Evolutionary conservation across 306 rosid genomes (phyloP), one percentile per base, ranked within the genome.

Genomic region (Quercus robur): DNA sequence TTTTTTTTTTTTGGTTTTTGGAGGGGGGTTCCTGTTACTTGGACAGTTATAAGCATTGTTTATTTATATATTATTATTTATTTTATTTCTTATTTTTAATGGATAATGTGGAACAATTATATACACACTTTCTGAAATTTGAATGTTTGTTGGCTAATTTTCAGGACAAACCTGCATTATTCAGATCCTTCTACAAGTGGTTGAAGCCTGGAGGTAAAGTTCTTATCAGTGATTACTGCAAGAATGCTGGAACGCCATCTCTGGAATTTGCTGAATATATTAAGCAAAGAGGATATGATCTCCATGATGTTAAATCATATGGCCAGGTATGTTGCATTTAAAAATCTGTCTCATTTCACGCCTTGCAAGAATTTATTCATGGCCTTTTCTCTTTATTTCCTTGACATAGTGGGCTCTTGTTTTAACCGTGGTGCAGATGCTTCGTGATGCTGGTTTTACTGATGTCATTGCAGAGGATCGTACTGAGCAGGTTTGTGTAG

Each of bases 141-240:
- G 18, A 75, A 74, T 35, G 30, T 15, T 75, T 75, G 35, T 76
- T 1, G 52, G 72, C 4, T 35, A 68, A 68, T 35, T 67, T 79
- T 25, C 85, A 95, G 99, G 99, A 95, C 75, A 95, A 95, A 84
- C 88, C 89, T 23, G 89, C 90, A 62, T 38, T 93, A 52, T 90
- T 95, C 77, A 86, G 82, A 78, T 90, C 97, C 62, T 91, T 95
- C 83, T 86, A 83, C 88, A 82, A 88, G 81, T 95, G 99, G 99
- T 77, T 95, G 89, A 95, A 93, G 86, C 98, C 98, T 7, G 98
- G 99, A 35, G 99, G 98, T 2, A 94, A 85, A 80, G 88, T 95
- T 83, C 89, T 95, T 71, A 90, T 95, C 70, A 93, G 89, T 75
- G 99, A 95, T 77, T 95, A 93, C 82, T 95, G 98, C 79, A 88